Percentiles rank a stretch among this genome's conserved stretches.
phyloP scores from a whole-genome alignment of 768 basidiomycete genomes.

The Lactarius indigo region DNA sequence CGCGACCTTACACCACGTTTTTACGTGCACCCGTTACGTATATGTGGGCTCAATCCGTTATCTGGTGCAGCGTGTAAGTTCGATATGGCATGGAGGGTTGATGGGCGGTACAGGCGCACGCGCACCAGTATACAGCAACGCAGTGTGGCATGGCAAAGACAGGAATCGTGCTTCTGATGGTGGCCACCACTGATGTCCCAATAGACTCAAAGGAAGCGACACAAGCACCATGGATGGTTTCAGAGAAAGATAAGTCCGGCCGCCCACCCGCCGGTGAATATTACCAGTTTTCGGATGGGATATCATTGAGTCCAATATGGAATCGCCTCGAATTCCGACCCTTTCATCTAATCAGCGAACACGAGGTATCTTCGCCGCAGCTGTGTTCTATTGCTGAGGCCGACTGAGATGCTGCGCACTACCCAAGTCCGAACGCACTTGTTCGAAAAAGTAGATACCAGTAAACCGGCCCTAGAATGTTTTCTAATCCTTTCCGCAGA shows the following conservation, averaged over 20 bases:
- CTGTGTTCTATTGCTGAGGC: background rate
- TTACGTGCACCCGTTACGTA: background rate
- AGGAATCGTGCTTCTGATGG: background rate
- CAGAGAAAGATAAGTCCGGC: background rate
- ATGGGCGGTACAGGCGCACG: background rate
- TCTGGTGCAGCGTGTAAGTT: background rate
- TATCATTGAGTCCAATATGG: background rate
- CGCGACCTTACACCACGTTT: background rate
- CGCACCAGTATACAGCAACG: background rate
- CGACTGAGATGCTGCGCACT: background rate
- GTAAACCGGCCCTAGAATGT: background rate
- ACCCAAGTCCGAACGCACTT: background rate
- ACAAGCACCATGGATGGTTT: background rate
- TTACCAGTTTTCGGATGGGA: background rate
- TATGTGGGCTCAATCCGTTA: background rate
- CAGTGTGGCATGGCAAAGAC: background rate
- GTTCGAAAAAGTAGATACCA: background rate
- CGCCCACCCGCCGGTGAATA: background rate
- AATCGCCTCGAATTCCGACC: background rate
- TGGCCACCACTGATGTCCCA: background rate
- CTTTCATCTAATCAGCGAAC: background rate
- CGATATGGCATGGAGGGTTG: background rate
- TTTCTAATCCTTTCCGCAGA: background rate
- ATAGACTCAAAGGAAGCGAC: background rate
- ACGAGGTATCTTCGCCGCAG: background rate